Conservation (phyloP, 2,329 filamentous ascomycete genomes). For the Aureobasidium sp. region DNA sequence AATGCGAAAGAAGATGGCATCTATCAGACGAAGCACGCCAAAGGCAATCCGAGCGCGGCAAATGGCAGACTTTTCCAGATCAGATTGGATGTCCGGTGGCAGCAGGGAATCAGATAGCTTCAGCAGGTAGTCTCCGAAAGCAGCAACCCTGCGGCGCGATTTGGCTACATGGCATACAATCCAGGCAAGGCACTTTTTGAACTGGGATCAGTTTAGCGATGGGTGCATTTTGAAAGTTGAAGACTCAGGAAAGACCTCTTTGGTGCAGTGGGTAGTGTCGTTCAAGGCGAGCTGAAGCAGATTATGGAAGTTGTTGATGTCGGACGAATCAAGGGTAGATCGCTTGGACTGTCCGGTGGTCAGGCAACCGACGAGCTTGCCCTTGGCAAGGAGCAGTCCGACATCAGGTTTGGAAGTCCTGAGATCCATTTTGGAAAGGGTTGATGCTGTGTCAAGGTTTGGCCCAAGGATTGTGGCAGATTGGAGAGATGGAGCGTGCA, state of each 20-base stretch:
- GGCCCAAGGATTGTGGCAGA: background rate
- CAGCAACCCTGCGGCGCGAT: slow-evolving; percentile 13
- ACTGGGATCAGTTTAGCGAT: slow-evolving; percentile 17
- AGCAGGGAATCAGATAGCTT: slow-evolving; percentile 9
- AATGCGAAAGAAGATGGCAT: slow-evolving; percentile 5
- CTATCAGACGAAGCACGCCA: background rate
- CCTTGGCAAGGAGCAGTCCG: slow-evolving; percentile 9
- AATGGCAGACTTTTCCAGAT: background rate
- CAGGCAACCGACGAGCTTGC: slow-evolving; percentile 10
- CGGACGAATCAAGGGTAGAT: background rate
- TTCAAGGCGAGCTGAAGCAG: background rate
- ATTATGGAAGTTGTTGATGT: slow-evolving; percentile 12
- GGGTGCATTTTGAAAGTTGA: background rate
- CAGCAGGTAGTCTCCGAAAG: slow-evolving; percentile 15
- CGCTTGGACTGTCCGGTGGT: slow-evolving; percentile 5
- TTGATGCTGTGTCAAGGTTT: background rate
- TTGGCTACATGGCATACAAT: slow-evolving; percentile 15
- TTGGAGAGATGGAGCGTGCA: background rate
- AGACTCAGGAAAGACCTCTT: slow-evolving; percentile 14
- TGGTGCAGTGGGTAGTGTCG: background rate
- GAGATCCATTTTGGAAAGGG: background rate
- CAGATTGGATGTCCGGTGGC: background rate
- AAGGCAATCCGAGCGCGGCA: background rate
- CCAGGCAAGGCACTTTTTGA: slow-evolving; percentile 15
- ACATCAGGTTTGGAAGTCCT: slow-evolving; percentile 3